Evolutionary conservation across 176 grass and related monocot genomes (phyloP), one percentile per base, ranked within the genome.

Genomic region (Avena insularis): DNA sequence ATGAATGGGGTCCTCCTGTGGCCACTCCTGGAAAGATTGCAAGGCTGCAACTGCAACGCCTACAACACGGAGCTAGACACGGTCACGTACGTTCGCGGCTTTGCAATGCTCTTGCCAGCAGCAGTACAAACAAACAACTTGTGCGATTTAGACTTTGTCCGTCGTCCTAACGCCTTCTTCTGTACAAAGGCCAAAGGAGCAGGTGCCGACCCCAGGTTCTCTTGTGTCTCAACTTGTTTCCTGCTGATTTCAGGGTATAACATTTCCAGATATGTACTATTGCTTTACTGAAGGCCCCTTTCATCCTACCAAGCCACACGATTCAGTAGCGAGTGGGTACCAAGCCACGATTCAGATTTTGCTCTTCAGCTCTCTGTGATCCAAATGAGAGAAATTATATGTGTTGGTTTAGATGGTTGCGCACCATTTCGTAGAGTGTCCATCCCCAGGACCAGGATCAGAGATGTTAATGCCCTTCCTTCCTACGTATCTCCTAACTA

Each of bases 171-270:
- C 53, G 9, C 53, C 12, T 53, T 53, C 4, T 59, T 59, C 6
- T 14, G 33, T 40, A n/a, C 76, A 58, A 58, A 78, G 20, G 53
- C 57, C 76, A 58, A 59, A 78, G 19, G 53, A 78, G 17, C 51
- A 31, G 53, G 29, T 78, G 51, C 75, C 55, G 5, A 31, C 27
- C 31, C 12, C 62, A 31, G 64, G 64, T 67, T 35, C 29, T 35
- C 64, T 67, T 27, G 35, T 67, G 27, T 56, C 31, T 78, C 31
- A 38, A 36, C 2, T 11, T 12, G 29, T 78, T 57, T 57, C 29
- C 9, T 57, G 16, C 17, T 11, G 9, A 31, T 77, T 47, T 46
- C 63, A 63, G 60, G 21, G 20, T 4, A 20, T 4, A 68, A 8
- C 16, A 35, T 70, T 15, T 70, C 0, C 5, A 66, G 29, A 68